Evolutionary conservation across 1,139 yeast genomes (phyloP).

Genomic region (Kodamaea arcana): DNA sequence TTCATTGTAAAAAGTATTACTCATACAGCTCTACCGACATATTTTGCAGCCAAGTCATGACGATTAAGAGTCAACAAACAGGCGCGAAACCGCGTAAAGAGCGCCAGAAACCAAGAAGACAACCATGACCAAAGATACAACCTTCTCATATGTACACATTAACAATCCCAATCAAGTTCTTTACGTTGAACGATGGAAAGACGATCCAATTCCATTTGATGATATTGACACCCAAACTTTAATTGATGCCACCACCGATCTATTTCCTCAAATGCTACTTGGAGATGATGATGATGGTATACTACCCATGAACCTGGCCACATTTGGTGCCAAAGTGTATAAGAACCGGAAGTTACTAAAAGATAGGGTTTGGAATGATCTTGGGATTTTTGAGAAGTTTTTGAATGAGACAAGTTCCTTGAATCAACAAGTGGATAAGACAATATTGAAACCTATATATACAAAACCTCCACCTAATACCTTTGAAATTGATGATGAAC

Average conservation of each 20-base stretch:
- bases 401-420: conserved; percentile 17
- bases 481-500: conserved; percentile 10
- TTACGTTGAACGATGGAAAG: conserved; percentile 42
- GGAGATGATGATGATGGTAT: conserved; percentile 44
- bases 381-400: conserved; percentile 29
- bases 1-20: too few relatives aligned
- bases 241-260: conserved; percentile 32
- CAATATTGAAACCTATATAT: conserved; percentile 29
- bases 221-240: conserved; percentile 39
- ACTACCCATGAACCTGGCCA: conserved; percentile 34
- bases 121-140: conserved; percentile 22
- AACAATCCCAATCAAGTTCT: conserved; percentile 38
- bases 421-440: conserved; percentile 24
- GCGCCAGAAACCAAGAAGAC: too few relatives aligned
- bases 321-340: conserved; percentile 36
- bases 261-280: conserved; percentile 34
- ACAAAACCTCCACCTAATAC: conserved; percentile 12
- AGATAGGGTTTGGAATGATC: conserved; percentile 36
- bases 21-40: too few relatives aligned
- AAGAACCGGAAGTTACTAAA: conserved; percentile 30
- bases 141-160: conserved; percentile 35
- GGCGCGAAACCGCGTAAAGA: too few relatives aligned
- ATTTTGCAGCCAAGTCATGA: too few relatives aligned
- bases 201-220: conserved; percentile 39
- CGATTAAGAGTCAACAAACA: too few relatives aligned